These are phyloP conservation scores for Gaultheria prostrata DNA, from an alignment of 148 eudicot genomes.

Conservation along the genomic window DNA sequence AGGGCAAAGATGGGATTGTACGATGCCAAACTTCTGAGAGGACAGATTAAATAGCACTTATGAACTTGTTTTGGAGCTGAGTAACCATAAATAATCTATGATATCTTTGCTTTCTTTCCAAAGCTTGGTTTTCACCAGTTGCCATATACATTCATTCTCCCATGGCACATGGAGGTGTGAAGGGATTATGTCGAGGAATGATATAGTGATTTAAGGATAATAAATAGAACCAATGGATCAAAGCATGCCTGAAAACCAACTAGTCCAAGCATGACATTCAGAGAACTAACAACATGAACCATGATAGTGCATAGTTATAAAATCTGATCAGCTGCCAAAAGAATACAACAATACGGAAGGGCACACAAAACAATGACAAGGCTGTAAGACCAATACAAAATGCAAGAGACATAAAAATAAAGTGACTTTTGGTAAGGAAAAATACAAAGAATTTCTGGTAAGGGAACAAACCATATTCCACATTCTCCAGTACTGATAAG, in stretches of 20 bases:
- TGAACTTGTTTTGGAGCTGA: not conserved
- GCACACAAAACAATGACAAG: not conserved
- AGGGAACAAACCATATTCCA: slow-evolving; percentile 91
- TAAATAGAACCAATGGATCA: not conserved
- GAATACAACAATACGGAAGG: not conserved
- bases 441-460: not conserved
- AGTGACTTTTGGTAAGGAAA: not conserved
- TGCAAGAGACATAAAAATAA: slow-evolving; percentile 9
- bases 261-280: not conserved
- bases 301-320: not conserved
- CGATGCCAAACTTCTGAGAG: not conserved
- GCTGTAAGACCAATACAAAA: slow-evolving; percentile 2
- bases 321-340: not conserved
- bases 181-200: not conserved
- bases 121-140: not conserved
- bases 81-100: not conserved
- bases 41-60: not conserved
- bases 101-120: not conserved
- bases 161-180: not conserved
- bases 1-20: not conserved
- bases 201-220: not conserved
- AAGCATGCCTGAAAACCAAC: not conserved
- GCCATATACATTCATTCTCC: not conserved
- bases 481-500: slow-evolving; percentile 92
- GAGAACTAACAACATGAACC: not conserved